Percentiles rank a stretch among this genome's conserved stretches.
These are phyloP conservation scores for Zymoseptoria brevis DNA, from an alignment of 2,329 filamentous ascomycete species.

Conservation along the genomic window DNA sequence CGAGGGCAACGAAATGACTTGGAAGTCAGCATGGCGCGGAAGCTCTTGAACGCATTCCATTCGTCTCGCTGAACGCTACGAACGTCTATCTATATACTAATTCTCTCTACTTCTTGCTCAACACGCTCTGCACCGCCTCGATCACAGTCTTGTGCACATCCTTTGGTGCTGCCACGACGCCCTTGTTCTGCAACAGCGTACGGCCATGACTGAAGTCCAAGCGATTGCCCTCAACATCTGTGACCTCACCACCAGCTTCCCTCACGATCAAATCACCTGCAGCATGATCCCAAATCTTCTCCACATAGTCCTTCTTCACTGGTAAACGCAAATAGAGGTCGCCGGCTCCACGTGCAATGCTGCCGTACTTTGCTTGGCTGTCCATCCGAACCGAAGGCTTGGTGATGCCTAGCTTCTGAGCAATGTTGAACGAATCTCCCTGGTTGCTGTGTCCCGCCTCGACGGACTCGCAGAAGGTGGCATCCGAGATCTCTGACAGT, in stretches of 20 bases:
- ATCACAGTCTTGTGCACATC: constrained; percentile 70
- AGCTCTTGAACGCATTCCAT: not conserved
- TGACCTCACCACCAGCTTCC: constrained; percentile 87
- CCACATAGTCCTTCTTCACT: constrained; percentile 77
- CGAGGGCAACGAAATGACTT: not conserved
- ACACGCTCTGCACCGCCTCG: constrained; percentile 71
- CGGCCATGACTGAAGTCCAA: constrained; percentile 82
- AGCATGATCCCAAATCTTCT: constrained; percentile 99
- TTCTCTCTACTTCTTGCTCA: constrained; percentile 42
- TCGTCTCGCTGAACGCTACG: not conserved
- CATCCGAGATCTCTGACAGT: constrained; percentile 63
- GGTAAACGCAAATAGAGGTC: constrained; percentile 91
- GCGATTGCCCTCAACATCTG: constrained; percentile 75
- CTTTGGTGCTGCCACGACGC: constrained; percentile 79
- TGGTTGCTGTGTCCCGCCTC: constrained; percentile 90
- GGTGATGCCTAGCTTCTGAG: constrained; percentile 76
- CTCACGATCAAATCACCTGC: constrained; percentile 89
- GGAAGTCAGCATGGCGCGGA: not conserved
- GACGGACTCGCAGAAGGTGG: constrained; percentile 94
- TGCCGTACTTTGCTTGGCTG: constrained; percentile 95
- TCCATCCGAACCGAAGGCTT: constrained; percentile 90
- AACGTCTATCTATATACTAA: not conserved
- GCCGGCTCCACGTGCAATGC: constrained; percentile 84
- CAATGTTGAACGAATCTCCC: constrained; percentile 77
- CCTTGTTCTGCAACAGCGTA: constrained; percentile 84